A percentile compares a stretch with the other conserved stretches of the same genome.
Evolutionary conservation across 1,284 basidiomycete species (phyloP).

Genomic region (Apiotrichum gracile): DNA sequence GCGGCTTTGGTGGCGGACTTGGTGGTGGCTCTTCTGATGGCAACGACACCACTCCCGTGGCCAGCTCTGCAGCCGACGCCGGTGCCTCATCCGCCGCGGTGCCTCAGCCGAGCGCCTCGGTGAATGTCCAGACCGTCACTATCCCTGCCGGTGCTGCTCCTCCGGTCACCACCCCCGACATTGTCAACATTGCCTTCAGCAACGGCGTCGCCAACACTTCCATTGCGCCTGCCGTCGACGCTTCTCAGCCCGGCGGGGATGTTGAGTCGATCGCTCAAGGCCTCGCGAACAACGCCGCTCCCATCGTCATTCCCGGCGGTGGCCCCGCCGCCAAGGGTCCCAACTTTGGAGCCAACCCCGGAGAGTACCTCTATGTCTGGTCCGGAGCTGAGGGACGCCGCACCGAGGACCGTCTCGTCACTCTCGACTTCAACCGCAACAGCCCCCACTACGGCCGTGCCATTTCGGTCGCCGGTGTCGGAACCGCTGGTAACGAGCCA

Average conservation of each 20-base stretch:
- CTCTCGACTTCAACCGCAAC: conserved; percentile 12
- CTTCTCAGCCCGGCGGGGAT: neutral
- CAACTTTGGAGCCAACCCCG: neutral
- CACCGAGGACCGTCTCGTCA: conserved; percentile 10
- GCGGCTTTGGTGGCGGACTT: no score
- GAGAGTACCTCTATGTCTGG: conserved; percentile 17
- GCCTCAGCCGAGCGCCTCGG: no score
- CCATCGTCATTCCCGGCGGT: neutral
- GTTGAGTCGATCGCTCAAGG: neutral
- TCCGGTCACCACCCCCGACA: neutral
- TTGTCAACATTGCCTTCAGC: neutral
- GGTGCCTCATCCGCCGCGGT: no score
- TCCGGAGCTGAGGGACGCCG: conserved; percentile 8
- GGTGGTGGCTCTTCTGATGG: no score
- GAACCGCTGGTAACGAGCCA: conserved; percentile 8
- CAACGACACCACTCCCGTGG: no score
- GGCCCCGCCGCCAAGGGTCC: neutral
- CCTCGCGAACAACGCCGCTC: neutral
- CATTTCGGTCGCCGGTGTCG: conserved; percentile 4
- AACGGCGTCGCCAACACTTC: neutral
- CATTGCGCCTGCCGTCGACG: neutral
- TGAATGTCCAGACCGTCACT: no score
- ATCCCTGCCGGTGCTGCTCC: no score
- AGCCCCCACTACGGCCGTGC: conserved; percentile 8
- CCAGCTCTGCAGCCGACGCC: no score